phyloP scores from a whole-genome alignment of 371 early-diverging fungal species.

The Mortierella sp. region DNA sequence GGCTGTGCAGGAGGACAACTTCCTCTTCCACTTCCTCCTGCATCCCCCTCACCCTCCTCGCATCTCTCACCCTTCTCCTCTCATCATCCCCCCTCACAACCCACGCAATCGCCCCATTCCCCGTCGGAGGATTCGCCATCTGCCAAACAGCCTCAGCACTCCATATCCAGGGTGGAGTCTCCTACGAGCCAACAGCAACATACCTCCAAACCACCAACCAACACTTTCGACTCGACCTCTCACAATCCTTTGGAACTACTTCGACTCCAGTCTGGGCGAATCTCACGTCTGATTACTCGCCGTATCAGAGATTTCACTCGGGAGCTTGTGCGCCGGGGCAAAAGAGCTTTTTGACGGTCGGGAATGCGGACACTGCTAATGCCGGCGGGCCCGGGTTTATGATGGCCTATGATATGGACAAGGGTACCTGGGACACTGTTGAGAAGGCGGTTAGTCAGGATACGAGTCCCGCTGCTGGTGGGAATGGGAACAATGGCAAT shows the following conservation, averaged over 20 bases:
- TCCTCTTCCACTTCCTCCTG: not conserved
- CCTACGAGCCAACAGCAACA: constrained; percentile 21
- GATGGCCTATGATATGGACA: constrained; percentile 39
- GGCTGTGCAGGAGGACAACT: not conserved
- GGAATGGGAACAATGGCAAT: not conserved
- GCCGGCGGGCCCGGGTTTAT: constrained; percentile 32
- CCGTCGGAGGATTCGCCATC: constrained; percentile 55
- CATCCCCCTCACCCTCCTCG: not conserved
- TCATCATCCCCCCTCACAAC: constrained; percentile 1
- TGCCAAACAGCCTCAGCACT: constrained; percentile 44
- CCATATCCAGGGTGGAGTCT: constrained; percentile 51
- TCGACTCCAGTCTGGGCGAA: constrained; percentile 39
- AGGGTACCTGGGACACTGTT: constrained; percentile 34
- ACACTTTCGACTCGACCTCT: constrained; percentile 53
- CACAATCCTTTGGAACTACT: constrained; percentile 31
- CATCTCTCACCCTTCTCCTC: not conserved
- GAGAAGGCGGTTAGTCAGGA: constrained; percentile 26
- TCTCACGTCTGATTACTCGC: constrained; percentile 48
- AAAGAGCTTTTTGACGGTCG: constrained; percentile 38
- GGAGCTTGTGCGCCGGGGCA: constrained; percentile 44
- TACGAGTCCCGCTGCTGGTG: constrained; percentile 14
- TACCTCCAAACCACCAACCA: constrained; percentile 46
- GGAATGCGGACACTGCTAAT: constrained; percentile 34
- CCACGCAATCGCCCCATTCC: constrained; percentile 21
- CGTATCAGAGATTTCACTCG: constrained; percentile 46